Conservation (phyloP, 2,329 filamentous ascomycete species). For the Fusarium poae region DNA sequence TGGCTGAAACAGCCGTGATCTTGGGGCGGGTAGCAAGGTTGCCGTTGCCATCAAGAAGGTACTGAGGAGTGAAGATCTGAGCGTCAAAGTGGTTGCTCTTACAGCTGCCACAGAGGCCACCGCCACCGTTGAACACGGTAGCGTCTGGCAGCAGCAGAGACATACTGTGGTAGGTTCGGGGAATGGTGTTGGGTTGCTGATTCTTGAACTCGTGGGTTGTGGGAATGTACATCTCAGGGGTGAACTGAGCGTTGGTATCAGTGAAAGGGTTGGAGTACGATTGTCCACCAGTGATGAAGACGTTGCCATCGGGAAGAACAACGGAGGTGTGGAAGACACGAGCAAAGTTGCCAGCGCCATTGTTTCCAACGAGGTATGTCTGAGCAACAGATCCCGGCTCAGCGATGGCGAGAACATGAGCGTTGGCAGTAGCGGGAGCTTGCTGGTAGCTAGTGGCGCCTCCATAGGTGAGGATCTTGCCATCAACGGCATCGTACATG, state of each 20-base stretch:
- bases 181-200: slow-evolving; percentile 33
- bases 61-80: slow-evolving; percentile 39
- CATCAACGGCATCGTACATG: slow-evolving; percentile 70
- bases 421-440: slow-evolving; percentile 57
- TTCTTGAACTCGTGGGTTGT: slow-evolving; percentile 23
- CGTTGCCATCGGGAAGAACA: slow-evolving; percentile 63
- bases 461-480: slow-evolving; percentile 68
- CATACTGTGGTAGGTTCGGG: slow-evolving; percentile 34
- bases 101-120: slow-evolving; percentile 33
- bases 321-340: slow-evolving; percentile 62
- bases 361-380: slow-evolving; percentile 22
- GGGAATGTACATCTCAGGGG: slow-evolving; percentile 32
- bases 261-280: slow-evolving; percentile 28
- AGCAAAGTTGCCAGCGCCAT: slow-evolving; percentile 26
- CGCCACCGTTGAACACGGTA: slow-evolving; percentile 35
- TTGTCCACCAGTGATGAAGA: slow-evolving; percentile 62
- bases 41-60: slow-evolving; percentile 31
- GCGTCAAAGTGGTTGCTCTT: slow-evolving; percentile 42
- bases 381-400: slow-evolving; percentile 25
- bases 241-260: slow-evolving; percentile 28
- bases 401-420: slow-evolving; percentile 64
- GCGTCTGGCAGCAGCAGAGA: slow-evolving; percentile 37
- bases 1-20: slow-evolving; percentile 29
- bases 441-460: slow-evolving; percentile 62
- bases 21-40: slow-evolving; percentile 34